Base-by-base conservation (phyloP, 495 filamentous ascomycete genomes). In the Aspergillus indologenus region DNA sequence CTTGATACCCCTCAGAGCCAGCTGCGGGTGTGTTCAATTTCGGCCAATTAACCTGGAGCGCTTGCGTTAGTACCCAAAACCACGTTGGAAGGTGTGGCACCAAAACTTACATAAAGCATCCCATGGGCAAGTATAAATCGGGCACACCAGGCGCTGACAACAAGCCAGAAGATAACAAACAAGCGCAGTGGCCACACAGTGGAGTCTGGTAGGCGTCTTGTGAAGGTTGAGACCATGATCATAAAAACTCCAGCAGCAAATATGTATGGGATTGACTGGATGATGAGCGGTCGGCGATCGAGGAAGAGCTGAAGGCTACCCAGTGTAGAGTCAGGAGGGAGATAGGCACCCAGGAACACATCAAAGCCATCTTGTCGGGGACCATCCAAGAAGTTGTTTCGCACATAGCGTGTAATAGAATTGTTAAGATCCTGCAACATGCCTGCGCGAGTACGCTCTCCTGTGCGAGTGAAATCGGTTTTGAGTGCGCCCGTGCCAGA, bases 401-500 rank as follows among this genome's bases (percentile, higher is more conserved):
- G 80, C 29, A 91, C 78, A 74, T 96, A 98, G 57, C 94, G 82
- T 4, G 86, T 92, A 45, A 90, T 77, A 2, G 91, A 93, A 53
- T 96, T 91, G 55, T 82, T 87, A 34, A 88, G 70, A 71, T 98
- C 94, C 66, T 90, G 89, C 24, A 95, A 63, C 57, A 87, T 86
- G 45, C 94, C 94, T 3, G 82, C 85, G 34, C 83, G 89, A 12
- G 93, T 98, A 18, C 94, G 85, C 65, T 90, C 83, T 49, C 95
- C 95, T 11, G 87, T 89, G 12, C 94, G 85, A 3, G 94, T 98
- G 59, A 96, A 89, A 69, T 98, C 94, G 1, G 94, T 98, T 75
- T 98, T 98, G 73, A 97, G 79, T 29, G 94, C 94, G 7, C 94
- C 94, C 5, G 94, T 97, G 45, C 94, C 94, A 11, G 93, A 92